Base-by-base conservation (phyloP, 163 green algal species). In the Smithsoniella earleae region DNA sequence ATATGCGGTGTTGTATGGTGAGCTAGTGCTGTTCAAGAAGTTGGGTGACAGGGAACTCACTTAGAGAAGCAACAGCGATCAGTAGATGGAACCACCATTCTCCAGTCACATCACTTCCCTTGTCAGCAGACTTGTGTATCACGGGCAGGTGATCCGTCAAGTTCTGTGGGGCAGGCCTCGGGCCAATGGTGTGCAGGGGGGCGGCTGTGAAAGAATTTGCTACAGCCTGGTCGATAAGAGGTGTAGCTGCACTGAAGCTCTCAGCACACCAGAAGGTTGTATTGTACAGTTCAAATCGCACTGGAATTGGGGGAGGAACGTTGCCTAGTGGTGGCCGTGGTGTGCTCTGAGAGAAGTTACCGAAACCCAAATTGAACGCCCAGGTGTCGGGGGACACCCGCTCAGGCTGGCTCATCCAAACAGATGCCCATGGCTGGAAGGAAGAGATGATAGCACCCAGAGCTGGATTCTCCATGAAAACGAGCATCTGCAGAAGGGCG, bases 401-500 rank as follows among this genome's bases (percentile, higher is more conserved):
- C 49, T 25, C 49, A 25, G 49, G 49, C 6, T 25, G 49, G 25
- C 25, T 27, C 25, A 64, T 1, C 49, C 49, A 64, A 25, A 64
- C 25, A 25, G 49, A 36, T 13, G 49, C 49, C 25, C 33, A 25
- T 10, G 49, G 49, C 49, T 64, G 49, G 49, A 18, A 10, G 0
- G 8, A 1, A 10, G 31, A 1, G 1, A 64, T 64, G 49, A 64
- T 27, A 0, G 0, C 0, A 6, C 25, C 25, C 49, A 64, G 49
- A 10, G 13, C 49, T 27, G 49, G 49, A 27, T 64, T 64, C 49
- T 36, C 33, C 49, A 64, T 27, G 13, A 64, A 64, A 6, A 27
- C 8, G 6, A 64, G 6, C 31, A 64, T 36, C 49, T 64, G 49
- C 49, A 64, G 49, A 25, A 64, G 49, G n/a, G n/a, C n/a, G n/a